Percentiles rank a stretch among this genome's conserved stretches.
These are phyloP conservation scores for Hyphopichia pseudoburtonii DNA, from an alignment of 1,139 yeast species.

Conservation along the genomic window DNA sequence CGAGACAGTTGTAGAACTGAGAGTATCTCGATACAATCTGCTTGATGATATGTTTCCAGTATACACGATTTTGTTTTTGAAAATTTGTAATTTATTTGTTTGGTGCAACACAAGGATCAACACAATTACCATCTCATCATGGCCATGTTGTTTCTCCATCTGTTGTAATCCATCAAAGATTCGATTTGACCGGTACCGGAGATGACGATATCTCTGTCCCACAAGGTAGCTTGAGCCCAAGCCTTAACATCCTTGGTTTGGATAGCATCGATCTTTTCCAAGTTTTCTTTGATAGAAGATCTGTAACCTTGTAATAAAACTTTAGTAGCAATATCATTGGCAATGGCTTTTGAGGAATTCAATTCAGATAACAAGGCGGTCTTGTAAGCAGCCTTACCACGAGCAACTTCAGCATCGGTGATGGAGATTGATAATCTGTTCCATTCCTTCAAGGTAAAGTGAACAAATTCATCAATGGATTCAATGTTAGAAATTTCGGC, in stretches of 20 bases:
- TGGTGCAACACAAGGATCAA: too few species aligned
- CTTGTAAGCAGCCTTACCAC: constrained; percentile 73
- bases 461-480: constrained; percentile 70
- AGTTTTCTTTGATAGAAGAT: constrained; percentile 58
- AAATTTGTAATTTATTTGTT: too few species aligned
- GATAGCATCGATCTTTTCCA: constrained; percentile 63
- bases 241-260: constrained; percentile 58
- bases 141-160: constrained; percentile 85
- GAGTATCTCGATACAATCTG: too few species aligned
- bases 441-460: constrained; percentile 82
- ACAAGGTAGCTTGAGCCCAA: constrained; percentile 74
- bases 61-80: too few species aligned
- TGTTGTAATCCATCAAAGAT: constrained; percentile 76
- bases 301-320: constrained; percentile 62
- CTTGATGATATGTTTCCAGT: too few species aligned
- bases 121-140: constrained; percentile 66
- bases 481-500: constrained; percentile 60
- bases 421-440: constrained; percentile 75
- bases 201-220: constrained; percentile 83
- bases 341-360: constrained; percentile 49
- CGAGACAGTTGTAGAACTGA: too few species aligned
- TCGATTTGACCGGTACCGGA: constrained; percentile 86
- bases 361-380: constrained; percentile 53
- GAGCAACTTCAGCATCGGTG: constrained; percentile 73
- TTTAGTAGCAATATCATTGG: constrained; percentile 59